phyloP scores from a whole-genome alignment of 2,329 filamentous ascomycete species.

The Moelleriella libera region DNA sequence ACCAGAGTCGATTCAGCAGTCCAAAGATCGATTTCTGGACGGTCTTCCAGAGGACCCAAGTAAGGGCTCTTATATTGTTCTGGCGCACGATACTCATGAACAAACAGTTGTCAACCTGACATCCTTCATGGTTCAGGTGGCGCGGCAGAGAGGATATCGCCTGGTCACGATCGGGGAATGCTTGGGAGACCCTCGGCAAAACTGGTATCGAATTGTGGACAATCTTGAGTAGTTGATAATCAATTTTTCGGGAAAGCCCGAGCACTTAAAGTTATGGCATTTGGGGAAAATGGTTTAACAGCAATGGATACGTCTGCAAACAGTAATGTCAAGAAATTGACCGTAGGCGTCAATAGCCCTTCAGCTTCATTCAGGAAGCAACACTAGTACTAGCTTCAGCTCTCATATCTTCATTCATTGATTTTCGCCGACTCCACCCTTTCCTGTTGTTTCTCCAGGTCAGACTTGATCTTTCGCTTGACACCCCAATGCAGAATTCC shows the following conservation, averaged over 20 bases:
- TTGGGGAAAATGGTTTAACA: too few species aligned
- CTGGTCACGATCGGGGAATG: slow-evolving; percentile 44
- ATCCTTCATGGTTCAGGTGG: slow-evolving; percentile 25
- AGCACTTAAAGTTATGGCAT: too few species aligned
- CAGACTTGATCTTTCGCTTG: too few species aligned
- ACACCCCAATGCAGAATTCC: too few species aligned
- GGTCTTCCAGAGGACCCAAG: slow-evolving; percentile 18
- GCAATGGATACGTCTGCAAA: too few species aligned
- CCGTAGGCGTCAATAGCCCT: too few species aligned
- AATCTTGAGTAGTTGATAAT: not conserved
- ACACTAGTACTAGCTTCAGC: too few species aligned
- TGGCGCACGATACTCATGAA: slow-evolving; percentile 37
- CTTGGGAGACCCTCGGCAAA: slow-evolving; percentile 32
- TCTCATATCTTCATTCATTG: too few species aligned
- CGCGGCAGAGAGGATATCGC: slow-evolving; percentile 25
- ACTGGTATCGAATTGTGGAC: slow-evolving; percentile 32
- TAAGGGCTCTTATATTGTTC: slow-evolving; percentile 29
- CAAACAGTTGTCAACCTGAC: slow-evolving; percentile 28
- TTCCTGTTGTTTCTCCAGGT: too few species aligned
- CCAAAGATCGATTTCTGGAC: slow-evolving; percentile 22
- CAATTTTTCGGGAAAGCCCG: not conserved
- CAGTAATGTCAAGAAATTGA: too few species aligned
- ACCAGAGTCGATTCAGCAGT: slow-evolving; percentile 31
- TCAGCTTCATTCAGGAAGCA: too few species aligned
- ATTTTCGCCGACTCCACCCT: too few species aligned